These are phyloP conservation scores for Ophiostoma montium DNA, from an alignment of 2,329 filamentous ascomycete genomes.

Conservation along the genomic window DNA sequence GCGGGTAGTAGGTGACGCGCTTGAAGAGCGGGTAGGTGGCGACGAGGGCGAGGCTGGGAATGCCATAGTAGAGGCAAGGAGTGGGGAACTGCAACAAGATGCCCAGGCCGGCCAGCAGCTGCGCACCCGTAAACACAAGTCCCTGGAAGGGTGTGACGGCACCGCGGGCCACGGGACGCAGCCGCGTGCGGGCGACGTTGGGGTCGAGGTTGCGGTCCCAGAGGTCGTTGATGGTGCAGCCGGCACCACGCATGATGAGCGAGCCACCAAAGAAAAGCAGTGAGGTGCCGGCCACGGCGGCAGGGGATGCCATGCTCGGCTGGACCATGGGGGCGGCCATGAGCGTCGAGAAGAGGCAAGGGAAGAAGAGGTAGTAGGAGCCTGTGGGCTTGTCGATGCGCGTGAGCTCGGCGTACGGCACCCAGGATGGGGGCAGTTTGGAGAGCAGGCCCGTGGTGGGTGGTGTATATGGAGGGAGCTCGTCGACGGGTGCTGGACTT, in stretches of 20 bases:
- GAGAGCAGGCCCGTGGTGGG: constrained; percentile 60
- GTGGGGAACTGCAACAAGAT: constrained; percentile 64
- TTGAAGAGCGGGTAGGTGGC: constrained; percentile 71
- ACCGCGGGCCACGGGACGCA: constrained; percentile 67
- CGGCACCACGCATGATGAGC: constrained; percentile 73
- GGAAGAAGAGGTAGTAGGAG: constrained; percentile 75
- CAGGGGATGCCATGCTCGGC: constrained; percentile 42
- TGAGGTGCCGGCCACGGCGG: constrained; percentile 48
- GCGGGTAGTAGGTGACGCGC: constrained; percentile 75
- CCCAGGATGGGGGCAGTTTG: constrained; percentile 49
- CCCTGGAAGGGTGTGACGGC: constrained; percentile 61
- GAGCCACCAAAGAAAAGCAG: constrained; percentile 63
- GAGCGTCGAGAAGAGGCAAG: constrained; percentile 72
- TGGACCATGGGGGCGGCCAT: constrained; percentile 57
- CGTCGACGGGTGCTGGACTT: no score
- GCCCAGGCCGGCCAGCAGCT: constrained; percentile 59
- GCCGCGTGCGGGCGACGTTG: constrained; percentile 58
- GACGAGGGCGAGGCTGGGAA: constrained; percentile 61
- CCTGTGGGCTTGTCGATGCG: constrained; percentile 71
- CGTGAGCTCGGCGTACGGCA: constrained; percentile 72
- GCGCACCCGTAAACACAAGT: constrained; percentile 57
- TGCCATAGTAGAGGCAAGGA: constrained; percentile 61
- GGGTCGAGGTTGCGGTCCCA: constrained; percentile 83
- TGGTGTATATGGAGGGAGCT: constrained; percentile 39
- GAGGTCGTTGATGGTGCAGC: constrained; percentile 81